A percentile compares a stretch with the other conserved stretches of the same genome.
Conservation (phyloP, 2,329 filamentous ascomycete genomes). For the Curvularia eragrostidis region DNA sequence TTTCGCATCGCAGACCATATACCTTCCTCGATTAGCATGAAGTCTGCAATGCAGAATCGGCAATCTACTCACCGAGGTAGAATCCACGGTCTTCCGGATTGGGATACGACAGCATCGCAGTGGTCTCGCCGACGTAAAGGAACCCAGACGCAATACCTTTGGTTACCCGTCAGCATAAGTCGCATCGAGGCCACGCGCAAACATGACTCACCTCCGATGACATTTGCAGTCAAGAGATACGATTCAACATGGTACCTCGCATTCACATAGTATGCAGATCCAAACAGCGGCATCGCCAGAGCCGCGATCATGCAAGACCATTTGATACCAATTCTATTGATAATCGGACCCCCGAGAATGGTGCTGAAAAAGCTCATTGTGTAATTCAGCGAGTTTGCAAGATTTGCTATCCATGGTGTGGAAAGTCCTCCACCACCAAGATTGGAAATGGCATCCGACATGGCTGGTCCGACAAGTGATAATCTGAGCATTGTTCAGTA, state of each 20-base stretch:
- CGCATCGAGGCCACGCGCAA: neutral
- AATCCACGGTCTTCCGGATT: constrained; percentile 13
- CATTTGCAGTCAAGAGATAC: constrained; percentile 13
- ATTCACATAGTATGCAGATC: constrained; percentile 16
- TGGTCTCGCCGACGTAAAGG: constrained; percentile 15
- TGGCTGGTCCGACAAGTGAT: constrained; percentile 17
- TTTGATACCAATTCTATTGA: constrained; percentile 18
- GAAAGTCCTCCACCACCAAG: constrained; percentile 16
- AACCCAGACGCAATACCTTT: constrained; percentile 12
- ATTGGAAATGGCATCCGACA: constrained; percentile 17
- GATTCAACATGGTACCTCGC: constrained; percentile 8
- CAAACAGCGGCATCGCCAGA: constrained; percentile 12
- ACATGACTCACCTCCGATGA: neutral
- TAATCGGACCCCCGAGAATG: constrained; percentile 14
- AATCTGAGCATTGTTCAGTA: constrained; percentile 3
- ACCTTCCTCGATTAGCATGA: no score
- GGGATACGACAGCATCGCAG: constrained; percentile 18
- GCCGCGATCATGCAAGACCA: constrained; percentile 18
- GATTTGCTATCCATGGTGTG: constrained; percentile 19
- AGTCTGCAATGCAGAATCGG: no score
- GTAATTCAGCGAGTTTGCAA: constrained; percentile 18
- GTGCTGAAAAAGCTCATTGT: constrained; percentile 15
- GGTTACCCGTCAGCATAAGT: constrained; percentile 8
- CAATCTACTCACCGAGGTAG: constrained; percentile 13
- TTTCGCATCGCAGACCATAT: no score